These are phyloP conservation scores for Albophoma yamanashiensis DNA, from an alignment of 2,329 filamentous ascomycete genomes.

Conservation along the genomic window DNA sequence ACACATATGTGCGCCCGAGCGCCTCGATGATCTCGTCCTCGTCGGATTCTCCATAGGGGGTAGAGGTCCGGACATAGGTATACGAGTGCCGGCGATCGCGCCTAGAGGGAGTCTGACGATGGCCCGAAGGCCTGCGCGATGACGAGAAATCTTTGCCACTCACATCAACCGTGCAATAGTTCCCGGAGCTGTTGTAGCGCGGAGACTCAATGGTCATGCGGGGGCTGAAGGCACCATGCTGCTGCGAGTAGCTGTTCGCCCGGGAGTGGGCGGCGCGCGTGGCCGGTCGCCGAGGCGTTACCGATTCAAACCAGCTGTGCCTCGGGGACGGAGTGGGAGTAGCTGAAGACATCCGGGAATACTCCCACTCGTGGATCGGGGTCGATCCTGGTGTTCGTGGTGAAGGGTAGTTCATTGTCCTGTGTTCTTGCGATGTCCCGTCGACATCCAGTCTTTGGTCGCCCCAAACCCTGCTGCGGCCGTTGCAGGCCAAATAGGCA, in stretches of 20 bases:
- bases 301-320: slow-evolving; percentile 35
- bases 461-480: neutral
- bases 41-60: slow-evolving; percentile 51
- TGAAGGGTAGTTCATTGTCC: slow-evolving; percentile 28
- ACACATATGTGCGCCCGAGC: slow-evolving; percentile 40
- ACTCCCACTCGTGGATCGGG: slow-evolving; percentile 40
- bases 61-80: slow-evolving; percentile 48
- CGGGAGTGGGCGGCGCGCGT: slow-evolving; percentile 35
- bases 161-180: slow-evolving; percentile 57
- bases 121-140: slow-evolving; percentile 27
- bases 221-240: slow-evolving; percentile 25
- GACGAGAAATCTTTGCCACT: slow-evolving; percentile 44
- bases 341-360: slow-evolving; percentile 40
- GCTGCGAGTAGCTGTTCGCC: slow-evolving; percentile 27
- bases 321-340: slow-evolving; percentile 48
- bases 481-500: neutral
- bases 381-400: slow-evolving; percentile 33
- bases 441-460: slow-evolving; percentile 15
- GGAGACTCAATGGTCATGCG: slow-evolving; percentile 44
- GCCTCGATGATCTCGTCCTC: slow-evolving; percentile 50
- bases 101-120: slow-evolving; percentile 22
- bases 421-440: slow-evolving; percentile 20
- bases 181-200: slow-evolving; percentile 50
- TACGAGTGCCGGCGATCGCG: slow-evolving; percentile 46
- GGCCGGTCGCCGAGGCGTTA: slow-evolving; percentile 41